A percentile compares a stretch with the other conserved stretches of the same genome.
These are phyloP conservation scores for Corymbia maculata DNA, from an alignment of 345 rosid genomes.

Conservation along the genomic window DNA sequence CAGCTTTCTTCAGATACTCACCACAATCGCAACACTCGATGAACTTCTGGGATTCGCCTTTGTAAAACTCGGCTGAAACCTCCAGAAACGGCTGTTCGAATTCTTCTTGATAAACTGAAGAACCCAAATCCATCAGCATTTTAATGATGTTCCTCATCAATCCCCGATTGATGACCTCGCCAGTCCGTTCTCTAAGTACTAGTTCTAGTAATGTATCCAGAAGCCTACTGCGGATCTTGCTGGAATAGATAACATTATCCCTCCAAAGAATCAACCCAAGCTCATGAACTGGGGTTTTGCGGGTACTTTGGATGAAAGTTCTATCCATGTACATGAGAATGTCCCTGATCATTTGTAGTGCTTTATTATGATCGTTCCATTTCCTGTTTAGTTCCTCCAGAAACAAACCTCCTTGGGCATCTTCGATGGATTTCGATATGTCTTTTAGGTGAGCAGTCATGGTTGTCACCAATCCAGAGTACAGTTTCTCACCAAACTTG, in stretches of 20 bases:
- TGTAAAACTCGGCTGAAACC: conserved; percentile 86
- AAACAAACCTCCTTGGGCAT: conserved; percentile 88
- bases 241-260: conserved; percentile 66
- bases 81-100: conserved; percentile 93
- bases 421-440: conserved; percentile 69
- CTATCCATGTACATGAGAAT: conserved; percentile 99
- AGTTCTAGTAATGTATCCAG: conserved; percentile 77
- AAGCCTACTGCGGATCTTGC: conserved; percentile 70
- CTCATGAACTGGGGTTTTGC: conserved; percentile 86
- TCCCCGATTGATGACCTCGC: conserved; percentile 90
- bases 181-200: conserved; percentile 70
- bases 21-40: conserved; percentile 95
- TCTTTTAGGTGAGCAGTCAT: conserved; percentile 90
- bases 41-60: conserved; percentile 83
- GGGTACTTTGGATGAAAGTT: conserved; percentile 69
- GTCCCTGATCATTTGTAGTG: conserved; percentile 94
- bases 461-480: conserved; percentile 68
- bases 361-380: conserved; percentile 98
- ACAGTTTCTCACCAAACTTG: conserved; percentile 88
- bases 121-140: conserved; percentile 96
- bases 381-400: conserved; percentile 89
- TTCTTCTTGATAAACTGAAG: conserved; percentile 89
- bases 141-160: conserved; percentile 84
- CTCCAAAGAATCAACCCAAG: conserved; percentile 92
- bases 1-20: conserved; percentile 86